These are phyloP conservation scores for Serendipita vermifera DNA, from an alignment of 768 basidiomycete species.

Conservation along the genomic window DNA sequence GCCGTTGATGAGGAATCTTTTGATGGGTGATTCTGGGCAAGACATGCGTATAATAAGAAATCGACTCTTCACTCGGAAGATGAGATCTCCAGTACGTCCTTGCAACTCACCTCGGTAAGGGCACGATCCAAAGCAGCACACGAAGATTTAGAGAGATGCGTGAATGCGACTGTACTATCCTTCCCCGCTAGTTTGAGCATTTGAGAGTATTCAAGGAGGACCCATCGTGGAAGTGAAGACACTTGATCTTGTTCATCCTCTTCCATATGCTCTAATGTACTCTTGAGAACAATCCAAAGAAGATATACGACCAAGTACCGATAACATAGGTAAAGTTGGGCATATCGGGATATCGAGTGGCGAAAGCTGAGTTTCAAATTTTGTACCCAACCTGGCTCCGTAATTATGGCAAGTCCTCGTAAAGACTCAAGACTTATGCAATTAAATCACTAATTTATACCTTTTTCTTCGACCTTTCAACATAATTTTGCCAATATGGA, in stretches of 20 bases:
- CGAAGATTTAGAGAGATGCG: constrained; percentile 69
- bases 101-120: constrained; percentile 19
- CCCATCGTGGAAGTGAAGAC: constrained; percentile 67
- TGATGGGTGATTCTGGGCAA: too few relatives aligned
- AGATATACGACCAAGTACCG: background rate
- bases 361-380: too few relatives aligned
- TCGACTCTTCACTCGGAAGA: too few relatives aligned
- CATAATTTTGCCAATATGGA: too few relatives aligned
- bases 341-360: too few relatives aligned
- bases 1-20: too few relatives aligned
- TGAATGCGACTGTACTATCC: constrained; percentile 59
- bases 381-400: too few relatives aligned
- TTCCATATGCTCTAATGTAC: constrained; percentile 77
- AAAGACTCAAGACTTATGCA: too few relatives aligned
- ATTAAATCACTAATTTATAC: too few relatives aligned
- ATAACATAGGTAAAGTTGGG: background rate
- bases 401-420: too few relatives aligned
- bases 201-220: constrained; percentile 87
- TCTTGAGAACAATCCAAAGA: background rate
- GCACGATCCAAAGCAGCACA: constrained; percentile 35
- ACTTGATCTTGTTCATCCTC: constrained; percentile 67
- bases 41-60: too few relatives aligned
- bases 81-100: constrained; percentile 13
- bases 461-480: too few relatives aligned
- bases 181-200: constrained; percentile 70